Base-by-base conservation (phyloP, 306 rosid species). In the Malus sieversii region DNA sequence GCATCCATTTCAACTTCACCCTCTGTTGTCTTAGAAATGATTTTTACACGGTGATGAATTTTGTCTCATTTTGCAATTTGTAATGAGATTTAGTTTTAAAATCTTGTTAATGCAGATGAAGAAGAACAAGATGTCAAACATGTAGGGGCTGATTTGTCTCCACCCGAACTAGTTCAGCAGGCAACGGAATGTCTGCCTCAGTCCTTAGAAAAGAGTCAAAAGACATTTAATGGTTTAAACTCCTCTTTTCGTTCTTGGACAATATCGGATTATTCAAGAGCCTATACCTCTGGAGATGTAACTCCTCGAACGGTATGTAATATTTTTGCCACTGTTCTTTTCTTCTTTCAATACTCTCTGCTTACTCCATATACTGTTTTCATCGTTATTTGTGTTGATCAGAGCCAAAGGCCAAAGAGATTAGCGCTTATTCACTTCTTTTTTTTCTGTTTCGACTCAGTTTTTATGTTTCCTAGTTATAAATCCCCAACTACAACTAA, bases 191-290 rank as follows among this genome's bases (percentile, higher is more conserved):
- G 97, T 74, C 72, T 92, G 81, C 90, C 94, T 69, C 0, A 2
- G 68, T 58, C 84, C 66, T 38, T 78, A 32, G 79, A 62, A 72
- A 81, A 38, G 42, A 38, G 42, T 38, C 9, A 38, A 38, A 38
- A 40, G 63, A 76, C 12, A 46, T 73, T 40, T 20, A 59, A 66
- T 71, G 84, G 76, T 66, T 66, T 20, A 68, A 71, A 68, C 65
- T 59, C 62, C 77, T 72, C 78, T 27, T 86, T 93, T 80, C 73
- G 19, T 71, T 83, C 88, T 23, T 88, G 97, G 98, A 92, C 92
- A 45, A 86, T 92, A 82, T 82, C 81, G 78, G 93, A 94, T 75
- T 94, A 90, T 79, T 86, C 86, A 70, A 91, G 80, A 78, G 98
- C 93, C 79, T 91, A 92, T 67, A 77, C 71, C 25, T 88, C 88